A percentile compares a stretch with the other conserved stretches of the same genome.
Conservation (phyloP, 2,329 filamentous ascomycete genomes). For the Falciphora oryzae region DNA sequence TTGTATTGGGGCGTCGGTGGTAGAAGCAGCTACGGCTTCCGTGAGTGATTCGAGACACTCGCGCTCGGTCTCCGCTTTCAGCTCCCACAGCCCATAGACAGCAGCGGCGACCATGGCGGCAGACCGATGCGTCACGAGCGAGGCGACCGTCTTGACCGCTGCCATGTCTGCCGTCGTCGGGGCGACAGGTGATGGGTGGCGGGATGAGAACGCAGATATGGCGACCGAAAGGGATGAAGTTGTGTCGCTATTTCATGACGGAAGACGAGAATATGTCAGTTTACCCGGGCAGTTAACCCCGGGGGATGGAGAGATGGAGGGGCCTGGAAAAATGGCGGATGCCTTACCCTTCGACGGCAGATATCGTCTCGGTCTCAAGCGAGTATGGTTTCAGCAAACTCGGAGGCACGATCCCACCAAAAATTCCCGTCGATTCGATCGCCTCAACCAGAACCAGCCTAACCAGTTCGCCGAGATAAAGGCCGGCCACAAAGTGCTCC, state of each 20-base stretch:
- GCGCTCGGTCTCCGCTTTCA: slow-evolving; percentile 44
- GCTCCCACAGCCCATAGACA: slow-evolving; percentile 53
- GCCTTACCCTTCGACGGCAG: slow-evolving; percentile 50
- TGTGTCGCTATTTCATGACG: slow-evolving; percentile 32
- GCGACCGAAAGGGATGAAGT: slow-evolving; percentile 37
- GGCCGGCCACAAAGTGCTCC: slow-evolving; percentile 58
- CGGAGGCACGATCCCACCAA: slow-evolving; percentile 51
- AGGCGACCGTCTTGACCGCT: slow-evolving; percentile 47
- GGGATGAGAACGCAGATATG: slow-evolving; percentile 40
- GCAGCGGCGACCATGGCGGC: slow-evolving; percentile 54
- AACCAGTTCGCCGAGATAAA: slow-evolving; percentile 61
- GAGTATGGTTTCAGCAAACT: slow-evolving; percentile 49
- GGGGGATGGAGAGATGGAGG: slow-evolving; percentile 10
- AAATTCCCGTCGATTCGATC: slow-evolving; percentile 45
- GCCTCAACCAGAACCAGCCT: slow-evolving; percentile 54
- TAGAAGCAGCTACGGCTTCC: too few relatives aligned
- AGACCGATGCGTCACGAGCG: slow-evolving; percentile 50
- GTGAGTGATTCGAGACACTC: slow-evolving; percentile 28
- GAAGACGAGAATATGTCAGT: slow-evolving; percentile 2
- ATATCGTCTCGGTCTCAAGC: slow-evolving; percentile 55
- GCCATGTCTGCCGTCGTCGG: slow-evolving; percentile 42
- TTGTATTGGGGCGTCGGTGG: background rate
- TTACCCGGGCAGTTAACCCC: slow-evolving; percentile 7
- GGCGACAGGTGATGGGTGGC: slow-evolving; percentile 37
- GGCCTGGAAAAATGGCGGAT: background rate